A percentile compares a stretch with the other conserved stretches of the same genome.
phyloP scores from a whole-genome alignment of 164 flowering plant genomes.

The Brasenia schreberi region DNA sequence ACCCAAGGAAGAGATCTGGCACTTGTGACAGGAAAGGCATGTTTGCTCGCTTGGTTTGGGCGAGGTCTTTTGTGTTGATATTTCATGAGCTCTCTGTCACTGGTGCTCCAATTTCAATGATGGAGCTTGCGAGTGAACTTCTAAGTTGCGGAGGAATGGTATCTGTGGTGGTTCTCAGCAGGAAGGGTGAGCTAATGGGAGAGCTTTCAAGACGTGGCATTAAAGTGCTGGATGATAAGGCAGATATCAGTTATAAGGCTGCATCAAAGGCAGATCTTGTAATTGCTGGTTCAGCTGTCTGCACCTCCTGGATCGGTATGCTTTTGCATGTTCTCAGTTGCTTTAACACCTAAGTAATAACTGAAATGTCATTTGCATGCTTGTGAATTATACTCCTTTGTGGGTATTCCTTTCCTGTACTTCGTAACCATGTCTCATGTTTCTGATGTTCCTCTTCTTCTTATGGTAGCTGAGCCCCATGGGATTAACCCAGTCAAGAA shows the following conservation, averaged over 20 bases:
- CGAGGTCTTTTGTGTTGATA: slow-evolving; percentile 76
- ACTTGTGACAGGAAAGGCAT: slow-evolving; percentile 85
- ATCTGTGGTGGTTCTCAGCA: slow-evolving; percentile 82
- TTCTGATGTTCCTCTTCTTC: too few relatives aligned
- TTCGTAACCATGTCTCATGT: too few relatives aligned
- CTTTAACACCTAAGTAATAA: too few relatives aligned
- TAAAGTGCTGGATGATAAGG: slow-evolving; percentile 80
- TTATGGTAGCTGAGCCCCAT: too few relatives aligned
- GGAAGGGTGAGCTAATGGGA: slow-evolving; percentile 78
- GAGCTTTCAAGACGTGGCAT: slow-evolving; percentile 81
- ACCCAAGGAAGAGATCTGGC: slow-evolving; percentile 75
- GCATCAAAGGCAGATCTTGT: slow-evolving; percentile 92
- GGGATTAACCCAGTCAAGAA: too few relatives aligned
- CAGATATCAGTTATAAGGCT: slow-evolving; percentile 63
- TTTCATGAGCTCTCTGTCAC: slow-evolving; percentile 95
- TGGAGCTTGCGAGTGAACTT: slow-evolving; percentile 93
- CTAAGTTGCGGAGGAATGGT: slow-evolving; percentile 97
- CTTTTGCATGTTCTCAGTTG: background rate
- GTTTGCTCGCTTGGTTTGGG: slow-evolving; percentile 86
- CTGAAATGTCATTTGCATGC: background rate
- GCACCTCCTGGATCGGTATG: slow-evolving; percentile 94
- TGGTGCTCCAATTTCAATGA: slow-evolving; percentile 94
- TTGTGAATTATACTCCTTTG: background rate
- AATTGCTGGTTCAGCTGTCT: slow-evolving; percentile 96
- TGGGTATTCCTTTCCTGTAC: too few relatives aligned